Percentiles rank a stretch among this genome's conserved stretches.
Conservation (phyloP, 2,329 filamentous ascomycete species). For the Sporothrix brasiliensis region DNA sequence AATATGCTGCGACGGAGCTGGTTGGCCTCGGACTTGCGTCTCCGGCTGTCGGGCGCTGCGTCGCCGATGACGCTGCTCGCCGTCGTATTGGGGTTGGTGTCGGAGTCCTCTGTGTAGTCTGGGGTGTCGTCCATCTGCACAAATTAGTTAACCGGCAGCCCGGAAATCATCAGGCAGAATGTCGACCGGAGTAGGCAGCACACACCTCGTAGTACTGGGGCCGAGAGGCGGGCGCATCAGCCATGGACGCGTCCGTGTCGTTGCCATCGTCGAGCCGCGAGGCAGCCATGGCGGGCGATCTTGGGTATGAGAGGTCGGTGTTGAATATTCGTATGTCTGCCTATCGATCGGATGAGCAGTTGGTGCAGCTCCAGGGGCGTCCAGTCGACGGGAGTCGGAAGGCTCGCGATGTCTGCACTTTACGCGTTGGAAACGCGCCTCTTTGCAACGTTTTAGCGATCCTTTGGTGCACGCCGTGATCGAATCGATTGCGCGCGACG, state of each 20-base stretch:
- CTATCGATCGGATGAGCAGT: not conserved
- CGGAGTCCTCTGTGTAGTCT: constrained; percentile 64
- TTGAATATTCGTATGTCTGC: not conserved
- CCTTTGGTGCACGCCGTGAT: constrained; percentile 9
- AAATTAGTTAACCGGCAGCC: not conserved
- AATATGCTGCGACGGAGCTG: constrained; percentile 90
- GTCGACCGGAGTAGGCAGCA: constrained; percentile 14
- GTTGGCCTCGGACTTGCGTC: constrained; percentile 81
- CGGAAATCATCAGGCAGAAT: not conserved
- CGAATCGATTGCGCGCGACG: constrained; percentile 23
- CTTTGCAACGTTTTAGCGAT: constrained; percentile 14
- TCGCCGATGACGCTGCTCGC: constrained; percentile 88
- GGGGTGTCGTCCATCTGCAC: constrained; percentile 67
- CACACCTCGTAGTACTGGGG: constrained; percentile 52
- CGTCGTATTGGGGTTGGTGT: constrained; percentile 68
- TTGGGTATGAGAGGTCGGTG: not conserved
- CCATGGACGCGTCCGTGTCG: constrained; percentile 66
- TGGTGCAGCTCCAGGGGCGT: not conserved
- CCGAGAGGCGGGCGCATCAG: constrained; percentile 57
- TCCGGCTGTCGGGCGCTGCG: constrained; percentile 72
- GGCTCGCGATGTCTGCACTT: constrained; percentile 30
- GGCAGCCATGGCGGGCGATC: constrained; percentile 29
- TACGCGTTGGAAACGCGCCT: constrained; percentile 35
- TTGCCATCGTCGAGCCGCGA: constrained; percentile 48
- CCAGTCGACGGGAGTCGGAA: not conserved